These are phyloP conservation scores for Herpetomonas samuelpessoai DNA, from an alignment of 208 protist genomes.

Conservation along the genomic window DNA sequence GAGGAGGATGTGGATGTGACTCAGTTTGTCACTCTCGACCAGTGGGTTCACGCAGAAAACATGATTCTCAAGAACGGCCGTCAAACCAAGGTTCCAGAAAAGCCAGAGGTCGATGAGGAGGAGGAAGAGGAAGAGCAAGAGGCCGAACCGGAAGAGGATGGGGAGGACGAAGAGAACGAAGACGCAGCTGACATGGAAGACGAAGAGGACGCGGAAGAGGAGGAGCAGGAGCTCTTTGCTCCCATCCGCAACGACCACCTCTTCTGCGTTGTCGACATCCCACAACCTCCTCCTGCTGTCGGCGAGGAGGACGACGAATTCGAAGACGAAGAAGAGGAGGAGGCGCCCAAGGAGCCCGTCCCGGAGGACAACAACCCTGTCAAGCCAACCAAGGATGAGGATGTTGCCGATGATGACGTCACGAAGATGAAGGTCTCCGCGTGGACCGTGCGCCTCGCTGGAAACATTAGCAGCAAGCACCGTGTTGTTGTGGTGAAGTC, in stretches of 20 bases:
- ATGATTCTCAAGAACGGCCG: slow-evolving; percentile 89
- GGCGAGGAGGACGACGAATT: slow-evolving; percentile 83
- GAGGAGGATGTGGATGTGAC: slow-evolving; percentile 79
- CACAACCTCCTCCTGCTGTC: slow-evolving; percentile 74
- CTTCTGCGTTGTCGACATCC: slow-evolving; percentile 83
- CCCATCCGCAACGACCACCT: slow-evolving; percentile 78
- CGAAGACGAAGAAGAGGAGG: slow-evolving; percentile 49
- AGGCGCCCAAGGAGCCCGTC: slow-evolving; percentile 20
- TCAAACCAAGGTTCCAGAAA: slow-evolving; percentile 87
- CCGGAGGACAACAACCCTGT: slow-evolving; percentile 67
- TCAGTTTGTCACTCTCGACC: slow-evolving; percentile 60
- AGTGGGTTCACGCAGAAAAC: slow-evolving; percentile 86
- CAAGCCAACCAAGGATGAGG: slow-evolving; percentile 77
- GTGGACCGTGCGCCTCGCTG: slow-evolving; percentile 77
- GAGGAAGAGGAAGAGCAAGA: slow-evolving; percentile 50
- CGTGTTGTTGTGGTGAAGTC: slow-evolving; percentile 82
- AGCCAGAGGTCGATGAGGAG: slow-evolving; percentile 73
- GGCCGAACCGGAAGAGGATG: slow-evolving; percentile 55
- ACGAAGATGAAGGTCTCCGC: slow-evolving; percentile 82
- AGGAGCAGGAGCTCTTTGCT: slow-evolving; percentile 84
- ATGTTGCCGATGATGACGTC: slow-evolving; percentile 80
- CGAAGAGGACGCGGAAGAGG: slow-evolving; percentile 66
- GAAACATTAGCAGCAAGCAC: slow-evolving; percentile 83
- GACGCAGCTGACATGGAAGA: slow-evolving; percentile 52
- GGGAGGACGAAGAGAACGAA: slow-evolving; percentile 51